Percentiles rank a stretch among this genome's conserved stretches.
phyloP scores from a whole-genome alignment of 2,329 filamentous ascomycete species.

The Mycogone perniciosa region DNA sequence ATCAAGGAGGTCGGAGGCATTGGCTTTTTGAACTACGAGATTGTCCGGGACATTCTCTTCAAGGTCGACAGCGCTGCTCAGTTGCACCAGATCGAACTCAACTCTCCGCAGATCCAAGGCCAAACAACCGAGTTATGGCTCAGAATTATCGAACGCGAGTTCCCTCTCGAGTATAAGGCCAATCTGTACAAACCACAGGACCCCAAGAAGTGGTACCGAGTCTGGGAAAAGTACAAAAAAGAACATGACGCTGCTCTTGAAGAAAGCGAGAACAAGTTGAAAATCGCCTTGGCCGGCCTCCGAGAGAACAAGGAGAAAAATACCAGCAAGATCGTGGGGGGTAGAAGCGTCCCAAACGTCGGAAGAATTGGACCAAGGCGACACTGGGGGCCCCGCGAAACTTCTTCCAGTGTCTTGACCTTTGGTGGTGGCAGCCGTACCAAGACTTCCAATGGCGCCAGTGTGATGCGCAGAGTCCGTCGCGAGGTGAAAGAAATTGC shows the following conservation, averaged over 20 bases:
- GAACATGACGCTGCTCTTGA: slow-evolving; percentile 52
- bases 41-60: slow-evolving; percentile 59
- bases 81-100: slow-evolving; percentile 65
- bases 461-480: slow-evolving; percentile 50
- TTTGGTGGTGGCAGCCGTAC: slow-evolving; percentile 46
- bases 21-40: slow-evolving; percentile 61
- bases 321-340: slow-evolving; percentile 50
- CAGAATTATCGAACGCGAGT: slow-evolving; percentile 70
- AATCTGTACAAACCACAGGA: slow-evolving; percentile 61
- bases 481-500: slow-evolving; percentile 51
- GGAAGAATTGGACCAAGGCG: slow-evolving; percentile 28
- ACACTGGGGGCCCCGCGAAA: slow-evolving; percentile 24
- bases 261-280: slow-evolving; percentile 54
- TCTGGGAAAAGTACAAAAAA: slow-evolving; percentile 64
- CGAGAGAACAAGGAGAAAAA: slow-evolving; percentile 52
- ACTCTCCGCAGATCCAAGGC: slow-evolving; percentile 68
- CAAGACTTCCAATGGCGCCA: slow-evolving; percentile 45
- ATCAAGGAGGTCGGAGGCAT: slow-evolving; percentile 58
- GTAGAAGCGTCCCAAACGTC: slow-evolving; percentile 38
- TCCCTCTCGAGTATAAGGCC: slow-evolving; percentile 55
- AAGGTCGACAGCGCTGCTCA: slow-evolving; percentile 68
- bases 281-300: slow-evolving; percentile 50
- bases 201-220: slow-evolving; percentile 66
- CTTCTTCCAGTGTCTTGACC: slow-evolving; percentile 28
- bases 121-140: slow-evolving; percentile 70